Evolutionary conservation across 768 basidiomycete genomes (phyloP).

Genomic region (Pleurotus tuber-regium): DNA sequence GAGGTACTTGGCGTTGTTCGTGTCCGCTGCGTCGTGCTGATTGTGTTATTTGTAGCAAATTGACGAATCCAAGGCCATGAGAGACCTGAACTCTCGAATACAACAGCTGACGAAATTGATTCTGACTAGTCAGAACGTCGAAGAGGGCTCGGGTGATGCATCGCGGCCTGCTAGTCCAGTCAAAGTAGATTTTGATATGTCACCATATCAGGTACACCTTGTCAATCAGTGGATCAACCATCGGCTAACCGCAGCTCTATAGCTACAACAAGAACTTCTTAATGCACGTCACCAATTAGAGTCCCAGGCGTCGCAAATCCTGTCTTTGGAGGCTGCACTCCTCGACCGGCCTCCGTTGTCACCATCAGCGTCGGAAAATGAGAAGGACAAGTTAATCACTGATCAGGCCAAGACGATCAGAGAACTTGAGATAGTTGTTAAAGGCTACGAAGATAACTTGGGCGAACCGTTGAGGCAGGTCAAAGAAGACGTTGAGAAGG

Average conservation of each 20-base stretch:
- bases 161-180: constrained; percentile 79
- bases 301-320: constrained; percentile 78
- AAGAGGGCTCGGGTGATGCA: constrained; percentile 63
- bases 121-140: constrained; percentile 81
- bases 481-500: constrained; percentile 70
- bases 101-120: constrained; percentile 83
- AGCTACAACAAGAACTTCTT: constrained; percentile 89
- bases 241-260: constrained; percentile 4
- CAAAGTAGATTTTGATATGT: constrained; percentile 89
- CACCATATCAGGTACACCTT: constrained; percentile 69
- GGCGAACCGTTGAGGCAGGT: constrained; percentile 66
- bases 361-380: constrained; percentile 60
- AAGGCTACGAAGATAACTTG: constrained; percentile 71
- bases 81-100: constrained; percentile 76
- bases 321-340: constrained; percentile 78
- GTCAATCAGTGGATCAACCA: neutral
- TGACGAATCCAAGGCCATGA: constrained; percentile 83
- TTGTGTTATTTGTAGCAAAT: constrained; percentile 52
- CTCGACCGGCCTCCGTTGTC: constrained; percentile 67
- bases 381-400: constrained; percentile 72
- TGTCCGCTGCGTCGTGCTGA: neutral
- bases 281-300: constrained; percentile 75
- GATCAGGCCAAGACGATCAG: constrained; percentile 75
- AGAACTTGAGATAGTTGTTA: constrained; percentile 71
- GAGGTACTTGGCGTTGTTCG: constrained; percentile 30